Evolutionary conservation across 257 asterid species (phyloP).

Genomic region (Mitragyna speciosa): DNA sequence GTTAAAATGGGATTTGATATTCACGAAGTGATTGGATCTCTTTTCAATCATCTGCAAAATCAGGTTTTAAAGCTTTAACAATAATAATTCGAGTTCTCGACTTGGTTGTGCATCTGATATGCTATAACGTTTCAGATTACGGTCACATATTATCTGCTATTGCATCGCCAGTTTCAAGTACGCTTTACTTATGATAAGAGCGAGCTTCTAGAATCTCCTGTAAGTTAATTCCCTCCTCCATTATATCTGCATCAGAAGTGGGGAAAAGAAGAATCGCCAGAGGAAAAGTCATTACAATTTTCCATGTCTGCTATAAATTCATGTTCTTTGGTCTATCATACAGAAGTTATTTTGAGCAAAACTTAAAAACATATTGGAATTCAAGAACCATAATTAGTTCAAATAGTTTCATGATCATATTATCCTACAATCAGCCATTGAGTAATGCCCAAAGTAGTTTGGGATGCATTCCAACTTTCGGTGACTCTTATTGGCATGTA

Average conservation of each 20-base stretch:
- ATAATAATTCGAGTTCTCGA: not conserved
- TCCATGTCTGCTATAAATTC: too few species aligned
- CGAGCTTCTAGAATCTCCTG: conserved; percentile 52
- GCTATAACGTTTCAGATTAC: conserved; percentile 41
- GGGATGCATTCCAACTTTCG: not conserved
- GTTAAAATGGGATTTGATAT: conserved; percentile 42
- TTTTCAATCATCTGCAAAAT: conserved; percentile 42
- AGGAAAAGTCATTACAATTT: too few species aligned
- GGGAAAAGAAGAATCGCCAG: too few species aligned
- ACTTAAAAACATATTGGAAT: too few species aligned
- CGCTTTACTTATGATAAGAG: conserved; percentile 59
- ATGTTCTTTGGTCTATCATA: too few species aligned
- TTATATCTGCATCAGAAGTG: not conserved
- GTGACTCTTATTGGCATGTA: not conserved
- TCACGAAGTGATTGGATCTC: conserved; percentile 41
- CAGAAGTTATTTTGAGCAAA: too few species aligned
- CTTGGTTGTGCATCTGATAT: conserved; percentile 5
- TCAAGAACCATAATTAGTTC: not conserved
- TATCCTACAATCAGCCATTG: too few species aligned
- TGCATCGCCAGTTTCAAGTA: conserved; percentile 63
- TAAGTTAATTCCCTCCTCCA: conserved; percentile 4
- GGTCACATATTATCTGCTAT: conserved; percentile 47
- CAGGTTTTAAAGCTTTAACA: conserved; percentile 35
- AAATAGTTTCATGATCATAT: not conserved
- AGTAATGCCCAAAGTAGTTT: too few species aligned